Evolutionary conservation across 139 green algal species (phyloP), one percentile per base, ranked within the genome.

Genomic region (Asterochloris sp.): DNA sequence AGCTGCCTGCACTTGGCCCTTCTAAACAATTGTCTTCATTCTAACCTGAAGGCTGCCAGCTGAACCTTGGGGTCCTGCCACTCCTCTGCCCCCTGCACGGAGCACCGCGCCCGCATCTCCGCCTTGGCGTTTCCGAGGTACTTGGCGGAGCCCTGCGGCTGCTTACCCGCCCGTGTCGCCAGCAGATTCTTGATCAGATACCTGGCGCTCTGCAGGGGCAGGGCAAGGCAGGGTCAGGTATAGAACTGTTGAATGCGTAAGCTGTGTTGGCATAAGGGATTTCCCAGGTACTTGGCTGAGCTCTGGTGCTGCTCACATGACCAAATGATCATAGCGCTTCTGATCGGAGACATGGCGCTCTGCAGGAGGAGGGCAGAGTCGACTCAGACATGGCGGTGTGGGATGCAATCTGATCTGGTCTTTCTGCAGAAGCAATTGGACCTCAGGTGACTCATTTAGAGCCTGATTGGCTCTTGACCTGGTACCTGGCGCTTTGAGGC

Each of bases 331-430:
- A 88, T 16, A 73, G 94, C 67, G 0, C 83, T 76, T 86, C 97
- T 97, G 38, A 97, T 60, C 78, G 97, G 82, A 86, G 89, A 97
- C 12, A 94, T 87, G 1, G 91, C 93, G 6, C 88, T 93, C 89
- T 97, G 92, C 79, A 93, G 75, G 62, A 28, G 13, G 11, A 28
- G 21, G 19, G n/a, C 74, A 79, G 15, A 6, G 17, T 79, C 11
- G 13, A 64, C n/a, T 76, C 14, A 9, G 71, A 24, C 71, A 26
- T 23, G 4, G 21, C 17, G 21, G 4, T 23, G 21, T 26, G 6
- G 19, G 21, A 21, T 26, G 66, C 19, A 10, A 26, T 2, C 66
- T 54, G 38, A 54, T 54, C 4, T 54, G 38, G 38, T 54, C 6
- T 6, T 54, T 6, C 6, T 54, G 38, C 38, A 54, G 38, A n/a